Evolutionary conservation across 2,329 filamentous ascomycete genomes (phyloP).

Genomic region (Calycina marina): DNA sequence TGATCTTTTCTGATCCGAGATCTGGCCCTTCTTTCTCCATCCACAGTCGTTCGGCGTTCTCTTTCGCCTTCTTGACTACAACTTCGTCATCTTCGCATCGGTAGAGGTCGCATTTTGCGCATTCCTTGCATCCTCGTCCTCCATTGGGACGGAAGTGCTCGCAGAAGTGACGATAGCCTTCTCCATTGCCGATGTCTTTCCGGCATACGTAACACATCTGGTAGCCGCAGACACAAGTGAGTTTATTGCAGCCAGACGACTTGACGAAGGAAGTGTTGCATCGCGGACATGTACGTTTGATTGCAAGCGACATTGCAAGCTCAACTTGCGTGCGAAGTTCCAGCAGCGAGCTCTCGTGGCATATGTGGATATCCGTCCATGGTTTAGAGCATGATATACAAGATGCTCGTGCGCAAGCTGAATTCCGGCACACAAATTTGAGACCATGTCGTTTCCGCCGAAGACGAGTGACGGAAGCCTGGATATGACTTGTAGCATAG

Average conservation of each 20-base stretch:
- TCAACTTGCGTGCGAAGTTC: conserved; percentile 82
- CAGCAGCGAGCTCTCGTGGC: conserved; percentile 69
- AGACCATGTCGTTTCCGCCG: conserved; percentile 57
- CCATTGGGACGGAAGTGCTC: conserved; percentile 82
- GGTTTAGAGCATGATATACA: conserved; percentile 71
- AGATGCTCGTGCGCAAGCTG: conserved; percentile 52
- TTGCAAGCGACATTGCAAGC: conserved; percentile 79
- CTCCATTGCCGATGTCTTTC: conserved; percentile 48
- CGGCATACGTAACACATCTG: conserved; percentile 97
- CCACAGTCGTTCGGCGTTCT: conserved; percentile 60
- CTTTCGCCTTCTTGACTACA: conserved; percentile 52
- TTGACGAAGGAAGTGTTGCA: conserved; percentile 92
- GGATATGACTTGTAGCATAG: conserved; percentile 32
- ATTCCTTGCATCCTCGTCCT: conserved; percentile 62
- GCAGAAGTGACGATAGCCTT: conserved; percentile 90
- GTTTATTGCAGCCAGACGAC: conserved; percentile 86
- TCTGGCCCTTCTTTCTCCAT: conserved; percentile 46
- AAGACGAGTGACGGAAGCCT: conserved; percentile 48
- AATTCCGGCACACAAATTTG: conserved; percentile 63
- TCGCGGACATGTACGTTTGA: conserved; percentile 87
- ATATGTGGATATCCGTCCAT: conserved; percentile 82
- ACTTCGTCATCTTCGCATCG: conserved; percentile 58
- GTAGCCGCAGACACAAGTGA: conserved; percentile 91
- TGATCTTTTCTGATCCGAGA: conserved; percentile 39
- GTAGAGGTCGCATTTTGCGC: conserved; percentile 64